phyloP scores from a whole-genome alignment of 129 eudicot genomes.

The Chrysanthemum seticuspe region DNA sequence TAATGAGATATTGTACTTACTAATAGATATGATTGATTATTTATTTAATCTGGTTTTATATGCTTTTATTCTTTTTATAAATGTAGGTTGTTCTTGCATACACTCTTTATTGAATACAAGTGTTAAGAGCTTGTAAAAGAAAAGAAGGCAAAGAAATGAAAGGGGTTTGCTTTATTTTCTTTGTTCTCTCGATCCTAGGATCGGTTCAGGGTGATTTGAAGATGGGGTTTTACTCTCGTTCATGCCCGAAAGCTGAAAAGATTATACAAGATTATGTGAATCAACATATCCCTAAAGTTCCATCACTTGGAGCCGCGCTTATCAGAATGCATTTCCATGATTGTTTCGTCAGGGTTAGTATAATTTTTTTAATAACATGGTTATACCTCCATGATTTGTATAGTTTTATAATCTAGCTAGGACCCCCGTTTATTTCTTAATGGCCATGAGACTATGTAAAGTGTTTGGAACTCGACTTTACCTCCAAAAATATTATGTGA shows the following conservation, averaged over 20 bases:
- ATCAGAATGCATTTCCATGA: slow-evolving; percentile 78
- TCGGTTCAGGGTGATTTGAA: slow-evolving; percentile 37
- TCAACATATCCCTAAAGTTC: slow-evolving; percentile 66
- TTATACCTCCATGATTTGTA: no score
- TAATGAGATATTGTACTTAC: neutral
- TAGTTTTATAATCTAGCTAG: no score
- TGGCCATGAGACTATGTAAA: no score
- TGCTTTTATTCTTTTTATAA: no score
- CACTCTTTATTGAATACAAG: neutral
- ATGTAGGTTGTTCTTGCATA: neutral
- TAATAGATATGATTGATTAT: neutral
- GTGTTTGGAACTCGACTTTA: no score
- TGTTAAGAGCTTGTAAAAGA: neutral
- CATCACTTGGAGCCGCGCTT: slow-evolving; percentile 61
- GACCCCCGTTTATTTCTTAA: no score
- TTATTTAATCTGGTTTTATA: neutral
- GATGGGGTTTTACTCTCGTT: slow-evolving; percentile 43
- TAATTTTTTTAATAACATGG: neutral
- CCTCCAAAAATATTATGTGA: no score
- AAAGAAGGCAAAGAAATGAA: slow-evolving; percentile 14
- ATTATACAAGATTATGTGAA: slow-evolving; percentile 58
- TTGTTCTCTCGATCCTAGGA: slow-evolving; percentile 34
- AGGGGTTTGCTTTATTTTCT: slow-evolving; percentile 26
- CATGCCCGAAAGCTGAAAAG: slow-evolving; percentile 68
- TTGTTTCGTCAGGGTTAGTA: slow-evolving; percentile 69